Percentiles rank a stretch among this genome's conserved stretches.
These are phyloP conservation scores for Rhizophora mangle DNA, from an alignment of 345 rosid genomes.

Conservation along the genomic window DNA sequence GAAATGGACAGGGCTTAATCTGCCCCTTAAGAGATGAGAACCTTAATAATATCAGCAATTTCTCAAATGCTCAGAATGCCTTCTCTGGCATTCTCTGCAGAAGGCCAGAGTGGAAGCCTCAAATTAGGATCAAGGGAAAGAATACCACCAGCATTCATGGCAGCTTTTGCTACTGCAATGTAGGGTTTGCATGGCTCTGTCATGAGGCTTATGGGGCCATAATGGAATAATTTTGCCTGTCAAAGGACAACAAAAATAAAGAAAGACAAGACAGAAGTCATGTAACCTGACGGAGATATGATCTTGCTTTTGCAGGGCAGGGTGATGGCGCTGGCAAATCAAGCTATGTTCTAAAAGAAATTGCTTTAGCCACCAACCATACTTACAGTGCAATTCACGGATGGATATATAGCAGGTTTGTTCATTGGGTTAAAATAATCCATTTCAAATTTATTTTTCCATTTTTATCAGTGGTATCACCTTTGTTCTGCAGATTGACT, in stretches of 20 bases:
- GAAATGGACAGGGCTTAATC: not conserved
- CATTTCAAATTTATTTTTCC: too few species aligned
- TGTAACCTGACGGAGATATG: too few species aligned
- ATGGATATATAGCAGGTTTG: not conserved
- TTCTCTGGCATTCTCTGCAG: constrained; percentile 76
- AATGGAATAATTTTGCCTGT: constrained; percentile 90
- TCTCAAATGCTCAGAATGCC: constrained; percentile 90
- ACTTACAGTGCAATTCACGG: not conserved
- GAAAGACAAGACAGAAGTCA: not conserved
- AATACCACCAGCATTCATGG: constrained; percentile 84
- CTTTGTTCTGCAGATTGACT: too few species aligned
- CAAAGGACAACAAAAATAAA: constrained; percentile 7
- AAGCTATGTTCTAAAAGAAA: not conserved
- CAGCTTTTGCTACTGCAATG: constrained; percentile 84
- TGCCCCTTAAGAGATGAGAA: constrained; percentile 8
- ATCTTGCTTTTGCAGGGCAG: too few species aligned
- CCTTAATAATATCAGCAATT: constrained; percentile 84
- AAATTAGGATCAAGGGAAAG: constrained; percentile 89
- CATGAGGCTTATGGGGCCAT: constrained; percentile 95
- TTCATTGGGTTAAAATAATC: too few species aligned
- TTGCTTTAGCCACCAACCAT: too few species aligned
- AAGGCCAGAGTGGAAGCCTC: constrained; percentile 94
- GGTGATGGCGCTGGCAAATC: too few species aligned
- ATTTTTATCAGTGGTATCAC: too few species aligned
- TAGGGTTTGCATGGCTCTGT: constrained; percentile 96